Percentiles rank a stretch among this genome's conserved stretches.
These are phyloP conservation scores for Fraxinus angustifolia DNA, from an alignment of 305 asterid species.

Conservation along the genomic window DNA sequence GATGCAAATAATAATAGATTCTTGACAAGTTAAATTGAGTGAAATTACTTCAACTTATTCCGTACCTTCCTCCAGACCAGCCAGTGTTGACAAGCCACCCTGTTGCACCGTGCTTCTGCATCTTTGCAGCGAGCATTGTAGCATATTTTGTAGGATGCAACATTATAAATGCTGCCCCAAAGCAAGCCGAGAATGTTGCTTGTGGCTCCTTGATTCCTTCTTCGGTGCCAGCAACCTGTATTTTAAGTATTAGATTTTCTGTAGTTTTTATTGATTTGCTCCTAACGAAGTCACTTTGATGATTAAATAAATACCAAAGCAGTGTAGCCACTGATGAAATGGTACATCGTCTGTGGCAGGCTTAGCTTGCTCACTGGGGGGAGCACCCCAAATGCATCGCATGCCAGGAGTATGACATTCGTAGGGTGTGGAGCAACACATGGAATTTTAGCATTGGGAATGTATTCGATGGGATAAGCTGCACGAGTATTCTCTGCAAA, in stretches of 20 bases:
- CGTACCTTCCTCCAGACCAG: slow-evolving; percentile 96
- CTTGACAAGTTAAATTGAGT: background rate
- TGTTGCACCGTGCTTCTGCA: slow-evolving; percentile 86
- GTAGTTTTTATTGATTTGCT: background rate
- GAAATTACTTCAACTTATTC: background rate
- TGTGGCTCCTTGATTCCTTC: slow-evolving; percentile 97
- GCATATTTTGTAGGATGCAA: slow-evolving; percentile 94
- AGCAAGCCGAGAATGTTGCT: slow-evolving; percentile 96
- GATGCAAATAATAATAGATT: background rate
- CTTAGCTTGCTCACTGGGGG: slow-evolving; percentile 95
- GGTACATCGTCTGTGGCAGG: slow-evolving; percentile 94
- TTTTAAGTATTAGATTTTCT: background rate
- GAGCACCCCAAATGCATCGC: slow-evolving; percentile 97
- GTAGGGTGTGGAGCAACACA: slow-evolving; percentile 90
- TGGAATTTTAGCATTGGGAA: slow-evolving; percentile 91
- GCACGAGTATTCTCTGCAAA: slow-evolving; percentile 90
- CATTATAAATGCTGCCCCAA: slow-evolving; percentile 97
- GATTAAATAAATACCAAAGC: slow-evolving; percentile 57
- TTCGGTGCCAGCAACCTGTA: slow-evolving; percentile 94
- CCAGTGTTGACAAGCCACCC: slow-evolving; percentile 99
- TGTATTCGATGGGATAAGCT: slow-evolving; percentile 95
- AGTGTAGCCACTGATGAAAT: slow-evolving; percentile 98
- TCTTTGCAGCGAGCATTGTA: slow-evolving; percentile 85
- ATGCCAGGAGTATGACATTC: slow-evolving; percentile 85
- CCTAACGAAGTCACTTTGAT: background rate